These are phyloP conservation scores for Opeltia flavorubescens DNA, from an alignment of 495 filamentous ascomycete genomes.

Conservation along the genomic window DNA sequence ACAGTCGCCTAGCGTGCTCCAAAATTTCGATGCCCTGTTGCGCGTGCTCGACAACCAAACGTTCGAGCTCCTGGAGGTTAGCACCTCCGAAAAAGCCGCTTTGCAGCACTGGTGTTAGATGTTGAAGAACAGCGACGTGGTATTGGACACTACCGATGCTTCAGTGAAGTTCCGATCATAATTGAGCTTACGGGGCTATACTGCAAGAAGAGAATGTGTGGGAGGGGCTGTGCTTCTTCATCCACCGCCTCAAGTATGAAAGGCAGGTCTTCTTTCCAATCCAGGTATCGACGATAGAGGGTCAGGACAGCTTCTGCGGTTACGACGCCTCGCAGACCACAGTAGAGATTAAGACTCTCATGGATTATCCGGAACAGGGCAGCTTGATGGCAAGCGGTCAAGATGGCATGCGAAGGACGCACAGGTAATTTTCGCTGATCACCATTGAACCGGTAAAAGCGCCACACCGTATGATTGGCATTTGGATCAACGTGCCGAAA, in stretches of 20 bases:
- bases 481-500: conserved; percentile 9
- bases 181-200: conserved; percentile 6
- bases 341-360: conserved; percentile 22
- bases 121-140: conserved; percentile 12
- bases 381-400: conserved; percentile 17
- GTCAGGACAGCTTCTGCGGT: conserved; percentile 17
- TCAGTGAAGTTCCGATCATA: conserved; percentile 1
- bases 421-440: conserved; percentile 10
- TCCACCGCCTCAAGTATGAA: conserved; percentile 15
- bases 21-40: conserved; percentile 9
- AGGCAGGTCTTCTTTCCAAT: conserved; percentile 22
- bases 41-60: conserved; percentile 10
- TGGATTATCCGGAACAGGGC: conserved; percentile 21
- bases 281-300: conserved; percentile 17
- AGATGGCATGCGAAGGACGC: conserved; percentile 7
- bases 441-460: conserved; percentile 11
- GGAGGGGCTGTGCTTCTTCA: conserved; percentile 17
- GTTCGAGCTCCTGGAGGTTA: conserved; percentile 5
- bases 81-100: conserved; percentile 5
- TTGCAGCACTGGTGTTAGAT: conserved; percentile 11
- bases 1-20: conserved; percentile 9
- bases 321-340: conserved; percentile 13
- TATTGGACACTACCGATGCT: conserved; percentile 10
- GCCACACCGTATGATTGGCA: conserved; percentile 7
- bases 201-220: conserved; percentile 26